A percentile compares a stretch with the other conserved stretches of the same genome.
Evolutionary conservation across 257 asterid genomes (phyloP).

Genomic region (Solanum virginianum): DNA sequence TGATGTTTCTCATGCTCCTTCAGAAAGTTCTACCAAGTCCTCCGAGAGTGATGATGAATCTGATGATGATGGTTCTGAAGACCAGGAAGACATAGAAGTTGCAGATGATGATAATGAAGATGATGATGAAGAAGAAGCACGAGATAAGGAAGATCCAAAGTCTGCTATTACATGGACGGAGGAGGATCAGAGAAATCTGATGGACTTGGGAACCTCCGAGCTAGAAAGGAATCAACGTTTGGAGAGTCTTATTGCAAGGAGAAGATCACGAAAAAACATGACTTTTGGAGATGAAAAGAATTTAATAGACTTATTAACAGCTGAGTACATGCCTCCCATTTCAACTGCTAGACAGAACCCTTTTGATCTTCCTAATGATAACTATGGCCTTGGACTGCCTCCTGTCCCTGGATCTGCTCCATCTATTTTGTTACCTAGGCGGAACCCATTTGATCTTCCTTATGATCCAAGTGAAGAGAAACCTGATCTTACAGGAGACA

Average conservation of each 20-base stretch:
- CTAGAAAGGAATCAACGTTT: conserved; percentile 75
- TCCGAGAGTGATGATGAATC: conserved; percentile 33
- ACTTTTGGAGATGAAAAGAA: conserved; percentile 40
- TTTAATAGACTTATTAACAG: conserved; percentile 56
- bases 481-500: conserved; percentile 60
- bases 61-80: conserved; percentile 42
- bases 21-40: conserved; percentile 22
- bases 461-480: conserved; percentile 76
- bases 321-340: conserved; percentile 54
- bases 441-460: conserved; percentile 82
- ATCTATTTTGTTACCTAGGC: conserved; percentile 54
- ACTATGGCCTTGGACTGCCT: conserved; percentile 42
- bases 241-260: conserved; percentile 71
- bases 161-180: conserved; percentile 69
- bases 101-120: conserved; percentile 36
- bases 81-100: conserved; percentile 33
- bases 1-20: conserved; percentile 36
- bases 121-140: conserved; percentile 38
- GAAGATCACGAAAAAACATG: conserved; percentile 52
- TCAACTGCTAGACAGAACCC: conserved; percentile 65
- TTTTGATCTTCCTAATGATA: conserved; percentile 49
- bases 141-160: conserved; percentile 35
- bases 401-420: conserved; percentile 97
- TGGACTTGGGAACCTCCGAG: conserved; percentile 87
- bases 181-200: conserved; percentile 82